These are phyloP conservation scores for Lasiosphaeriaceae sp. DNA, from an alignment of 495 filamentous ascomycete genomes.

Conservation along the genomic window DNA sequence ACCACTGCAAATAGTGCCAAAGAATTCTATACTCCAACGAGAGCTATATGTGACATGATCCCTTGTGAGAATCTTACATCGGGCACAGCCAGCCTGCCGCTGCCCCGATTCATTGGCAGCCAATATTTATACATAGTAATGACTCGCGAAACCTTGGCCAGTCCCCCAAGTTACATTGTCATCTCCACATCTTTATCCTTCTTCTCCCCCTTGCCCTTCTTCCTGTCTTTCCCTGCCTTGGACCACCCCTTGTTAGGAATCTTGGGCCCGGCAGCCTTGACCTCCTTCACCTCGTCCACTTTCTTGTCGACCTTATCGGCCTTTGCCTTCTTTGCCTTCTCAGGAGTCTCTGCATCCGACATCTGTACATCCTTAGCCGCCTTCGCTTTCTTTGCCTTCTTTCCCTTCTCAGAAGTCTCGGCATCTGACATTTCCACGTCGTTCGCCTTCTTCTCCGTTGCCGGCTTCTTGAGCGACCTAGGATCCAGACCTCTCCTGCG, in stretches of 20 bases:
- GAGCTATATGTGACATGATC: too few species aligned
- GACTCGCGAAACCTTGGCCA: too few species aligned
- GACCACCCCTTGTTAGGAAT: too few species aligned
- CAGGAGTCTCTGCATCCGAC: constrained; percentile 13
- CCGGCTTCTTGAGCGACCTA: constrained; percentile 35
- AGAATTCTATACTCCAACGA: background rate
- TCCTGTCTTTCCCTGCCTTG: too few species aligned
- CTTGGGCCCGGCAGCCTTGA: too few species aligned
- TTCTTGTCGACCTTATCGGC: constrained; percentile 1
- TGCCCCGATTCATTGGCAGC: background rate
- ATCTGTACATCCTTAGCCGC: constrained; percentile 12
- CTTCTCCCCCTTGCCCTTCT: background rate
- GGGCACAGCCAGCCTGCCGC: background rate
- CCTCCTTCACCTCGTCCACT: too few species aligned
- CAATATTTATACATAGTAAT: background rate
- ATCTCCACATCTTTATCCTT: constrained; percentile 8
- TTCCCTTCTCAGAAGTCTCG: constrained; percentile 15
- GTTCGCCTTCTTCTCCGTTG: constrained; percentile 14
- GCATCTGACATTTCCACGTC: constrained; percentile 13
- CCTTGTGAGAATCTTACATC: too few species aligned
- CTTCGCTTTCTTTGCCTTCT: constrained; percentile 19
- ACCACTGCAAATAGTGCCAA: too few species aligned
- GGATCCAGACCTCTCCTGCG: constrained; percentile 52
- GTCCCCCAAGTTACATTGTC: background rate
- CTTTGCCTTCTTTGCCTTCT: constrained; percentile 14